phyloP scores from a whole-genome alignment of 306 rosid species.

The Senna siamea region DNA sequence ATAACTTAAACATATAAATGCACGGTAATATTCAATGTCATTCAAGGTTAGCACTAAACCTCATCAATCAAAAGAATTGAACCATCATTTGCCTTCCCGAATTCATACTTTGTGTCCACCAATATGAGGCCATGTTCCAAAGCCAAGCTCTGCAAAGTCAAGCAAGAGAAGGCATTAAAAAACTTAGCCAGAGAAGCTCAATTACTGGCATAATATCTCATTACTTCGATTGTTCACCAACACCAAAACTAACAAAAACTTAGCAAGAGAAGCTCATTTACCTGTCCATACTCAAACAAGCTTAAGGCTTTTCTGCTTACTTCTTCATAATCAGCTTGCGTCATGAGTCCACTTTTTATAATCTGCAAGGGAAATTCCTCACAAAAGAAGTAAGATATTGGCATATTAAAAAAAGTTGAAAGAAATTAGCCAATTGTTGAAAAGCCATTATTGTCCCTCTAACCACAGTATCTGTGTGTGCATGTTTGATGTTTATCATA shows the following conservation, averaged over 20 bases:
- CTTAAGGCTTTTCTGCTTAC: constrained; percentile 76
- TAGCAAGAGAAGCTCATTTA: constrained; percentile 35
- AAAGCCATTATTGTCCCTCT: constrained; percentile 10
- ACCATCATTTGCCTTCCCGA: constrained; percentile 88
- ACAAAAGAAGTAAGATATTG: constrained; percentile 29
- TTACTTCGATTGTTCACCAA: constrained; percentile 13
- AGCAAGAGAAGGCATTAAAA: constrained; percentile 8
- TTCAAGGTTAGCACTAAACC: constrained; percentile 51
- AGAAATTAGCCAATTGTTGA: constrained; percentile 4
- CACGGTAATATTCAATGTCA: background rate
- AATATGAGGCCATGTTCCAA: constrained; percentile 89
- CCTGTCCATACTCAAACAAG: constrained; percentile 93
- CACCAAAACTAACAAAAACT: background rate
- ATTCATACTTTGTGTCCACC: constrained; percentile 96
- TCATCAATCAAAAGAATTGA: constrained; percentile 89
- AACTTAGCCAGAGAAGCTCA: constrained; percentile 18
- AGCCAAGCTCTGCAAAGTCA: constrained; percentile 75
- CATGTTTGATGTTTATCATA: background rate
- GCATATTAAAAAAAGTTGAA: background rate
- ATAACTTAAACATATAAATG: constrained; percentile 18
- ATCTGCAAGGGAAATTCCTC: constrained; percentile 61
- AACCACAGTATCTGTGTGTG: background rate
- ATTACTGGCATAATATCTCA: constrained; percentile 46
- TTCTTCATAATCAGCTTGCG: constrained; percentile 77
- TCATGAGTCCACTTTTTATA: constrained; percentile 72